These are phyloP conservation scores for Botrytis sinoallii DNA, from an alignment of 2,329 filamentous ascomycete genomes.

Conservation along the genomic window DNA sequence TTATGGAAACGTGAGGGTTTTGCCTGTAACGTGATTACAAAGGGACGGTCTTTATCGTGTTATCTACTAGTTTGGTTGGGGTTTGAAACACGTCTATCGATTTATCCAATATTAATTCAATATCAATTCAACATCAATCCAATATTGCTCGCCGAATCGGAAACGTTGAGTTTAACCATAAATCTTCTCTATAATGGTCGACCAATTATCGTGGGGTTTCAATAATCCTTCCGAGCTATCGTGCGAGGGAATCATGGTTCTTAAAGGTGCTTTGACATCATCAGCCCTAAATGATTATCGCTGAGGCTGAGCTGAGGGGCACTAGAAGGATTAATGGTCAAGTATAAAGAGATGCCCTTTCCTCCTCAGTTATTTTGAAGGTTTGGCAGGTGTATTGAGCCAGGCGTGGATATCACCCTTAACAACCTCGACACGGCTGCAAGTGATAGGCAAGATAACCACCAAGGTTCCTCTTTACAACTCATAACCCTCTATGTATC, in stretches of 20 bases:
- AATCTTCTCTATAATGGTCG: background rate
- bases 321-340: background rate
- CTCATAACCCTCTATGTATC: background rate
- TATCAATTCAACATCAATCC: background rate
- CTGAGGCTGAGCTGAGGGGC: background rate
- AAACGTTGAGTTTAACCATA: constrained; percentile 7
- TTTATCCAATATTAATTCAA: background rate
- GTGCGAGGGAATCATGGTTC: background rate
- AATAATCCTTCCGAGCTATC: background rate
- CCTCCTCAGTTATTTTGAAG: background rate
- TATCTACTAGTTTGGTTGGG: constrained; percentile 11
- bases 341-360: constrained; percentile 11
- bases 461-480: background rate
- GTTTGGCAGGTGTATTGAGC: background rate
- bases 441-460: background rate
- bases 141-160: background rate
- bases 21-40: constrained; percentile 7
- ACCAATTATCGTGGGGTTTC: background rate
- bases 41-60: background rate
- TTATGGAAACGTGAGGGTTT: constrained; percentile 14
- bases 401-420: background rate
- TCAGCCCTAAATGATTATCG: constrained; percentile 4
- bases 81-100: constrained; percentile 9
- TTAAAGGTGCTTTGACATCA: constrained; percentile 5
- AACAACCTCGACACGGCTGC: background rate